Evolutionary conservation across 768 basidiomycete species (phyloP), one percentile per base, ranked within the genome.

Genomic region (Podaxis sp.): DNA sequence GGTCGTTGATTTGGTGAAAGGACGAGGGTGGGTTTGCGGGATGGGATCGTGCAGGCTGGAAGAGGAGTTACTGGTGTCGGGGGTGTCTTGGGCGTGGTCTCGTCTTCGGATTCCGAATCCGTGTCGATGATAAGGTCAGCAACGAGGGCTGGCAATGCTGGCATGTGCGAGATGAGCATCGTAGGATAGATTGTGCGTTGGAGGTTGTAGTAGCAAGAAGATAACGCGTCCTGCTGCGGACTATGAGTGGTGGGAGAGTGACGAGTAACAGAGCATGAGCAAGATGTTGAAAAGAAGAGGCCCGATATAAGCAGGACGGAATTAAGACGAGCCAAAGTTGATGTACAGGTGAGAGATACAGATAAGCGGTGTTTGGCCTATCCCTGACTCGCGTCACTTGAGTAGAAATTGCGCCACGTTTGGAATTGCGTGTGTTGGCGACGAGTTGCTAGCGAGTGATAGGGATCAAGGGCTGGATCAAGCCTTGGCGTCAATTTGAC

Each of bases 21-120:
- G 11, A 49, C 8, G 8, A 38, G 7, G 33, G 20, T 24, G 3
- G 58, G 10, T 38, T 51, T 50, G 10, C 17, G 49, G 24, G 50
- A 26, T 26, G 28, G 48, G n/a, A 49, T 37, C 3, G 40, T 22
- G 22, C 40, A 26, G 15, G 58, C 2, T 12, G 17, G 49, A 4
- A 40, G 56, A 22, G 17, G 48, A 5, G 36, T 37, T 40, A 44
- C 24, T 26, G 49, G 58, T n/a, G 48, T 40, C 33, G 58, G 33
- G n/a, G 58, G 58, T 8, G 58, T 59, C n/a, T 59, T 51, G 6
- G 24, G 58, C 1, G 38, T 20, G 12, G 12, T 28, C 11, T 59
- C 58, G 44, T 59, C 50, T 36, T 59, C 58, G 3, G 58, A 59
- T 37, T 59, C 58, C 6, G 58, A 59, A 51, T 59, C 58, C n/a